Percentiles rank a stretch among this genome's conserved stretches.
These are phyloP conservation scores for Schwanniomyces etchellsii DNA, from an alignment of 1,139 yeast genomes.

Conservation along the genomic window DNA sequence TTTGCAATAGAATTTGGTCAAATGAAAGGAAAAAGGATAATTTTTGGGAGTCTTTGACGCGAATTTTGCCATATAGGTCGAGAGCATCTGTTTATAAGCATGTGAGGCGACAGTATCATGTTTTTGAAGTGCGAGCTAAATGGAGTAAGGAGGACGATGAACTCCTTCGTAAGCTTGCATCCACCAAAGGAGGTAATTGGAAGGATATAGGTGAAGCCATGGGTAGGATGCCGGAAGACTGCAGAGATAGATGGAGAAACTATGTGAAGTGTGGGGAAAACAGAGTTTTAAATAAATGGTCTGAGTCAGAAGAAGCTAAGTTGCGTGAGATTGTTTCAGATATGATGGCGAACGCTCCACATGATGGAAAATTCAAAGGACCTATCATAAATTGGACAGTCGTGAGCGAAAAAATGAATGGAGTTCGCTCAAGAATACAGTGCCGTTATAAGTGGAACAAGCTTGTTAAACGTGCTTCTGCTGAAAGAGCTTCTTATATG, in stretches of 20 bases:
- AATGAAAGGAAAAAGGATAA: slow-evolving; percentile 78
- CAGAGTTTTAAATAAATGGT: slow-evolving; percentile 76
- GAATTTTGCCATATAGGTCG: slow-evolving; percentile 76
- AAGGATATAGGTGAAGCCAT: slow-evolving; percentile 68
- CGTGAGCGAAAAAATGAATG: slow-evolving; percentile 85
- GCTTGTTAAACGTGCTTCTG: slow-evolving; percentile 56
- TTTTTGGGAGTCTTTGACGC: slow-evolving; percentile 80
- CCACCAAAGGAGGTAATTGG: slow-evolving; percentile 78
- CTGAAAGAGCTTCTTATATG: slow-evolving; percentile 45
- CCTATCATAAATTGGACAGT: slow-evolving; percentile 76
- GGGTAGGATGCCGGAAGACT: slow-evolving; percentile 96
- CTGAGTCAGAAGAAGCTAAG: slow-evolving; percentile 60
- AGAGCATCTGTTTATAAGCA: slow-evolving; percentile 89
- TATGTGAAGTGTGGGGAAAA: slow-evolving; percentile 84
- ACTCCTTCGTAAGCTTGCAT: slow-evolving; percentile 55
- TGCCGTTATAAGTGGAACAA: slow-evolving; percentile 95
- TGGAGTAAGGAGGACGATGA: slow-evolving; percentile 84
- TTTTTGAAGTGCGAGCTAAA: slow-evolving; percentile 79
- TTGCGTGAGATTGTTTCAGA: slow-evolving; percentile 52
- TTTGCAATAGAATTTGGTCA: slow-evolving; percentile 84
- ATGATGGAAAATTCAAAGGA: slow-evolving; percentile 14
- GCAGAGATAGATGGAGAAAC: slow-evolving; percentile 94
- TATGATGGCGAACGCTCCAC: slow-evolving; percentile 21
- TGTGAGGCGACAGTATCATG: slow-evolving; percentile 82
- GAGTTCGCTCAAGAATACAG: slow-evolving; percentile 82